These are phyloP conservation scores for Xylaria hypoxylon DNA, from an alignment of 2,329 filamentous ascomycete species.

Conservation along the genomic window DNA sequence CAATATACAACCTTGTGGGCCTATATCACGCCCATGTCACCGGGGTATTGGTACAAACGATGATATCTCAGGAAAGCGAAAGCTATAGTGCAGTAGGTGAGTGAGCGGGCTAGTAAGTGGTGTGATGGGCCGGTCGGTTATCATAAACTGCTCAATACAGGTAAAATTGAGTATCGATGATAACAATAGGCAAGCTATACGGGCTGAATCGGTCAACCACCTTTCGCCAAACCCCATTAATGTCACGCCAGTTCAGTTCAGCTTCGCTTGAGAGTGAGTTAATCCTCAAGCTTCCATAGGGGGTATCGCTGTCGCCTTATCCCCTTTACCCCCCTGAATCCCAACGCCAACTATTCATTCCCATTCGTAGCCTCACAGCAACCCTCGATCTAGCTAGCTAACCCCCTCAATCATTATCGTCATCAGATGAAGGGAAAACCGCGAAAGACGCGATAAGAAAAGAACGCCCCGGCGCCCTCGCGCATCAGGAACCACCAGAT, in stretches of 20 bases:
- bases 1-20: not conserved
- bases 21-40: no score
- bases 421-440: slow-evolving; percentile 6
- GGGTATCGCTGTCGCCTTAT: not conserved
- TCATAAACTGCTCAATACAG: slow-evolving; percentile 14
- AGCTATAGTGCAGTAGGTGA: no score
- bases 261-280: not conserved
- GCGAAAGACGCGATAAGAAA: slow-evolving; percentile 13
- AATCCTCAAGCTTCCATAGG: not conserved
- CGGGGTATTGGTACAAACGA: not conserved
- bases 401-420: not conserved
- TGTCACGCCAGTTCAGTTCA: not conserved
- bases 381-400: slow-evolving; percentile 3
- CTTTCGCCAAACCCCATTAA: not conserved
- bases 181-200: slow-evolving; percentile 25
- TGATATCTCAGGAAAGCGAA: not conserved
- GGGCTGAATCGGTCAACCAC: not conserved
- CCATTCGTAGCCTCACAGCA: slow-evolving; percentile 9
- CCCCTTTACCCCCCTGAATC: not conserved
- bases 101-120: not conserved
- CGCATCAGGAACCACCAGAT: slow-evolving; percentile 34
- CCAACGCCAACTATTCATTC: not conserved
- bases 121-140: not conserved
- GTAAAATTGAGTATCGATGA: slow-evolving; percentile 20
- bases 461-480: slow-evolving; percentile 14